Percentiles rank a stretch among this genome's conserved stretches.
phyloP scores from a whole-genome alignment of 352 stramenopile genomes.

The Pythium brassicae region DNA sequence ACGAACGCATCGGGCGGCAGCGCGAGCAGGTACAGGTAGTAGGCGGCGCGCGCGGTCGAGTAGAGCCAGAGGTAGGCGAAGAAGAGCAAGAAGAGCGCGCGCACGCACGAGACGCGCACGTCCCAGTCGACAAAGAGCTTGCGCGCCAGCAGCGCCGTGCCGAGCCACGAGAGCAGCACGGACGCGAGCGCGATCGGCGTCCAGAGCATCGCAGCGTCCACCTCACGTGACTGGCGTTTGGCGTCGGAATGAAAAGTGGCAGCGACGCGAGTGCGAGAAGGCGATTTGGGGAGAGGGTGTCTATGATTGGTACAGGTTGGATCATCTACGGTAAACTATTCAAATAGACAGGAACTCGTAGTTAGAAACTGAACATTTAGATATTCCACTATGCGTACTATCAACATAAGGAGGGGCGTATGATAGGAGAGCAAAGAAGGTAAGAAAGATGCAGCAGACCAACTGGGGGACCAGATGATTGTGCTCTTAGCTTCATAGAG shows the following conservation, averaged over 20 bases:
- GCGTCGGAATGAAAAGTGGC: neutral
- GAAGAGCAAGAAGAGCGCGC: conserved; percentile 34
- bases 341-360: too few relatives aligned
- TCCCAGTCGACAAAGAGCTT: conserved; percentile 33
- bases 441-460: too few relatives aligned
- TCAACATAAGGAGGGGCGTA: too few relatives aligned
- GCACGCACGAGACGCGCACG: conserved; percentile 30
- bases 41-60: conserved; percentile 12
- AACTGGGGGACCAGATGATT: too few relatives aligned
- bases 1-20: conserved; percentile 26
- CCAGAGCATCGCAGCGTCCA: conserved; percentile 21
- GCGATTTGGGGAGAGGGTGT: neutral
- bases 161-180: conserved; percentile 18
- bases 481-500: too few relatives aligned
- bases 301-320: too few relatives aligned
- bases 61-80: conserved; percentile 33
- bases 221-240: neutral
- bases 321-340: too few relatives aligned
- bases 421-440: too few relatives aligned
- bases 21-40: conserved; percentile 23
- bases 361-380: too few relatives aligned
- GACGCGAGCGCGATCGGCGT: conserved; percentile 19
- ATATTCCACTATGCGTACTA: too few relatives aligned
- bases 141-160: conserved; percentile 17
- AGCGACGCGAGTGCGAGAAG: too few relatives aligned